These are phyloP conservation scores for Jasminum sambac DNA, from an alignment of 257 asterid species.

Conservation along the genomic window DNA sequence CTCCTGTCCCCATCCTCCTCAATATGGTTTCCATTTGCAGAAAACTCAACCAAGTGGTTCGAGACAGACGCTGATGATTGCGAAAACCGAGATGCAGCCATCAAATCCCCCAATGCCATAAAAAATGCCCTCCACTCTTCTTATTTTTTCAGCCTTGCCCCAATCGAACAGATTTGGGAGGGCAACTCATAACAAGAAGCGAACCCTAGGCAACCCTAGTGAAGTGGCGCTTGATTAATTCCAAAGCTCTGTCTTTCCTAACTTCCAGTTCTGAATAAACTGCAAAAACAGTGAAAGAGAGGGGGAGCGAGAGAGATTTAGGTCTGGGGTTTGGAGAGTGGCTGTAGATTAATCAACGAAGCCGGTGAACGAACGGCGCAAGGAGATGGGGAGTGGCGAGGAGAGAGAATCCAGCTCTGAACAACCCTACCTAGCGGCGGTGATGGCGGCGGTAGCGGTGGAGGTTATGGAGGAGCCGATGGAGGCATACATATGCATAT, in stretches of 20 bases:
- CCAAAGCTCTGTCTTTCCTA: slow-evolving; percentile 6
- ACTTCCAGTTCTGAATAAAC: slow-evolving; percentile 18
- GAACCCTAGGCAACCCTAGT: slow-evolving; percentile 39
- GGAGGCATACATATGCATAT: slow-evolving; percentile 54
- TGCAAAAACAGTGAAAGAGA: background rate
- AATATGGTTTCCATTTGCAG: slow-evolving; percentile 48
- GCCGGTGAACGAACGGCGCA: slow-evolving; percentile 57
- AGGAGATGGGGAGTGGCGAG: slow-evolving; percentile 35
- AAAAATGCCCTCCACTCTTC: slow-evolving; percentile 22
- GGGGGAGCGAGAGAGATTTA: background rate
- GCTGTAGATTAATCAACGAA: slow-evolving; percentile 56
- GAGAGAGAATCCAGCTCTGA: slow-evolving; percentile 63
- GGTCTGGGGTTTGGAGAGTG: slow-evolving; percentile 28
- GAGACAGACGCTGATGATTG: slow-evolving; percentile 72
- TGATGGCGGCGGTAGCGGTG: slow-evolving; percentile 42
- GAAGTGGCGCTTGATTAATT: slow-evolving; percentile 28
- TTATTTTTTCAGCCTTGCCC: slow-evolving; percentile 64
- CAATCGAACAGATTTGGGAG: slow-evolving; percentile 71
- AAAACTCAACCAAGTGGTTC: slow-evolving; percentile 65
- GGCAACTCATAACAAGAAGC: slow-evolving; percentile 56
- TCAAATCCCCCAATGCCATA: slow-evolving; percentile 99
- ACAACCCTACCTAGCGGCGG: slow-evolving; percentile 28
- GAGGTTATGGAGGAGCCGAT: slow-evolving; percentile 38
- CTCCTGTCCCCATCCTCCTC: slow-evolving; percentile 56
- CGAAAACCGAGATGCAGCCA: slow-evolving; percentile 89